phyloP scores from a whole-genome alignment of 169 alveolate genomes.

The Cyclospora cayetanensis region DNA sequence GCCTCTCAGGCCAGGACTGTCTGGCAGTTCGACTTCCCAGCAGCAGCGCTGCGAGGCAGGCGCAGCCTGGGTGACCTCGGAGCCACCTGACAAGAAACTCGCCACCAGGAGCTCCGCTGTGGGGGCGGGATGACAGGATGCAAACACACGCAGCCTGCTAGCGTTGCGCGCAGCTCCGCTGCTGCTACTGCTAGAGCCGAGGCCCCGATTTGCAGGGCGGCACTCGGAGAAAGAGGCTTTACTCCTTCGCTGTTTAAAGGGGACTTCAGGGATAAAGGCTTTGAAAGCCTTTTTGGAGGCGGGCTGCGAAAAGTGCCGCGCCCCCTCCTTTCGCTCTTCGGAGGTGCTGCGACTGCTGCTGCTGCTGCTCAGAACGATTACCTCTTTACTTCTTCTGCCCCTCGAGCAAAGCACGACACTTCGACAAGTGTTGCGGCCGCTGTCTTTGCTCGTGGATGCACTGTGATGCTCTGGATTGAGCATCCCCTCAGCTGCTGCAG shows the following conservation, averaged over 20 bases:
- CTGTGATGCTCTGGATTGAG: neutral
- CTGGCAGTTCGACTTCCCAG: conserved; percentile 24
- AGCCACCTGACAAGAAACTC: neutral
- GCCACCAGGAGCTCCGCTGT: conserved; percentile 29
- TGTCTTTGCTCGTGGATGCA: neutral
- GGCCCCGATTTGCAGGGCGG: neutral
- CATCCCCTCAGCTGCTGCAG: neutral
- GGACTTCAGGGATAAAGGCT: too few species aligned
- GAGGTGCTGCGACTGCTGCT: neutral
- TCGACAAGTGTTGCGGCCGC: conserved; percentile 12
- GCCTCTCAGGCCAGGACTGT: conserved; percentile 13
- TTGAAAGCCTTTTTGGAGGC: too few species aligned
- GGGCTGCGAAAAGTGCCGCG: conserved; percentile 14
- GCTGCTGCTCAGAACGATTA: neutral
- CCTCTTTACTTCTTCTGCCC: neutral
- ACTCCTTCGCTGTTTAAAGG: too few species aligned
- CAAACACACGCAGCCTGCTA: neutral
- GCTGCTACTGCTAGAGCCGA: conserved; percentile 14
- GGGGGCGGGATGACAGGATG: neutral
- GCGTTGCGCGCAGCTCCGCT: neutral
- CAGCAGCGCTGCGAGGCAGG: neutral
- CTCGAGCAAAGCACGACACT: neutral
- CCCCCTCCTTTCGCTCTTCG: neutral
- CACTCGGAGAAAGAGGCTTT: too few species aligned
- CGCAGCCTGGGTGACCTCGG: neutral